A percentile compares a stretch with the other conserved stretches of the same genome.
Conservation (phyloP, 2,329 filamentous ascomycete genomes). For the Whalleya microplaca region DNA sequence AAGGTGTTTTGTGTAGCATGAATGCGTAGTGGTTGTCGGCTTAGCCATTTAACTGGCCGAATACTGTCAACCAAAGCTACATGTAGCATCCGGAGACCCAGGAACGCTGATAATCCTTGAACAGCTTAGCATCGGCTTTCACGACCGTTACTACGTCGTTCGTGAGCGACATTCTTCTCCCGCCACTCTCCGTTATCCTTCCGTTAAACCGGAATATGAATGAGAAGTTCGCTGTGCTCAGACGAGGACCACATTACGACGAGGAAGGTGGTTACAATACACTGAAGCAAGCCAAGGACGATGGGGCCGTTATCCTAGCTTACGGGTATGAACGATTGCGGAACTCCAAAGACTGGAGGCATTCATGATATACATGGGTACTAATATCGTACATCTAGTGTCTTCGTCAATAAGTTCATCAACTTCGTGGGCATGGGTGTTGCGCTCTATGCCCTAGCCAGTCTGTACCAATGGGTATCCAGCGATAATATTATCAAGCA, state of each 20-base stretch:
- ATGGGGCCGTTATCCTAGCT: slow-evolving; percentile 73
- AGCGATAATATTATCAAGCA: slow-evolving; percentile 73
- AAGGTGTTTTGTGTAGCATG: too few relatives aligned
- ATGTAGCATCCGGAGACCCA: background rate
- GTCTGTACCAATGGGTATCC: slow-evolving; percentile 62
- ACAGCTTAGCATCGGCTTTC: slow-evolving; percentile 70
- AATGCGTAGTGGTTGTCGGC: background rate
- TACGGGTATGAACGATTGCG: slow-evolving; percentile 56
- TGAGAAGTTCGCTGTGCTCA: slow-evolving; percentile 72
- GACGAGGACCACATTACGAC: slow-evolving; percentile 57
- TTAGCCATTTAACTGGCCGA: too few relatives aligned
- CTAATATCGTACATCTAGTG: slow-evolving; percentile 38
- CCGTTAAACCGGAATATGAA: slow-evolving; percentile 73
- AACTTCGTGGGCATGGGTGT: slow-evolving; percentile 69
- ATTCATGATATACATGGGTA: background rate
- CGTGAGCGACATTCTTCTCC: slow-evolving; percentile 71
- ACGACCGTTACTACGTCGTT: slow-evolving; percentile 73
- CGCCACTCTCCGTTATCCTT: slow-evolving; percentile 69
- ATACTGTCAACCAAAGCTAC: slow-evolving; percentile 3
- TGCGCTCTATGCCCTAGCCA: slow-evolving; percentile 66
- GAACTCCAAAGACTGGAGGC: too few relatives aligned
- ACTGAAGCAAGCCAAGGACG: slow-evolving; percentile 67
- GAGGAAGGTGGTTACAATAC: slow-evolving; percentile 68
- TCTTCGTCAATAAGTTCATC: slow-evolving; percentile 66
- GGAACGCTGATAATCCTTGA: slow-evolving; percentile 6